These are phyloP conservation scores for Fusarium praegraminearum DNA, from an alignment of 2,329 filamentous ascomycete genomes.

Conservation along the genomic window DNA sequence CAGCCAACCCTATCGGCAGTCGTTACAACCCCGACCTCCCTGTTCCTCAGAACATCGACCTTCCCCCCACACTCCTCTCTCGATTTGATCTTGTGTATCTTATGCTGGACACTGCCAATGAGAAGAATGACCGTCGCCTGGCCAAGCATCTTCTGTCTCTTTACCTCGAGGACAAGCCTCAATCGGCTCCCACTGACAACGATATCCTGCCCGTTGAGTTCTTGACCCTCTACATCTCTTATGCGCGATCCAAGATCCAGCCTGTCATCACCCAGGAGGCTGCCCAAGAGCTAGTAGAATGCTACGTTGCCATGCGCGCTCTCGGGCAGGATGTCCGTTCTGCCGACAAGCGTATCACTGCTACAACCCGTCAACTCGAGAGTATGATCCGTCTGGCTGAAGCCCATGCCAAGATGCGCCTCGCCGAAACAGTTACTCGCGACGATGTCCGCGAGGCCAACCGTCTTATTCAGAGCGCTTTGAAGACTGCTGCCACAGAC, in stretches of 20 bases:
- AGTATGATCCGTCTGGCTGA: slow-evolving; percentile 98
- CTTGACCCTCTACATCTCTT: slow-evolving; percentile 96
- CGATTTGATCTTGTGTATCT: slow-evolving; percentile 98
- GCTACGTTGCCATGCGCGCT: slow-evolving; percentile 95
- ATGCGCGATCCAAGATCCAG: slow-evolving; percentile 87
- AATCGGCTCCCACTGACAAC: slow-evolving; percentile 77
- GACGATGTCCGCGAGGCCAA: slow-evolving; percentile 91
- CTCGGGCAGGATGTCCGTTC: slow-evolving; percentile 89
- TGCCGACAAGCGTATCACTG: slow-evolving; percentile 95
- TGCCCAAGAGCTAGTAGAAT: slow-evolving; percentile 83
- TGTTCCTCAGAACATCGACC: slow-evolving; percentile 97
- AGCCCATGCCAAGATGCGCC: slow-evolving; percentile 97
- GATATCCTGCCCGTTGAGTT: slow-evolving; percentile 95
- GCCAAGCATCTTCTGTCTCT: slow-evolving; percentile 94
- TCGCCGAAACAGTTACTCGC: slow-evolving; percentile 79
- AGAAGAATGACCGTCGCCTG: slow-evolving; percentile 86
- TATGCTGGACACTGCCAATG: slow-evolving; percentile 93
- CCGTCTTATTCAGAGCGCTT: slow-evolving; percentile 89
- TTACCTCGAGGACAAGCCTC: slow-evolving; percentile 95
- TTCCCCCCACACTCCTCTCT: slow-evolving; percentile 92
- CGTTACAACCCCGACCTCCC: slow-evolving; percentile 97
- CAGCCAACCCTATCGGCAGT: slow-evolving; percentile 97
- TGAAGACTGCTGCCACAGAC: slow-evolving; percentile 98
- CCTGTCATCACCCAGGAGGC: slow-evolving; percentile 84
- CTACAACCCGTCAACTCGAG: slow-evolving; percentile 95